phyloP scores from a whole-genome alignment of 2,329 filamentous ascomycete genomes.

The Sclerotinia trifoliorum region DNA sequence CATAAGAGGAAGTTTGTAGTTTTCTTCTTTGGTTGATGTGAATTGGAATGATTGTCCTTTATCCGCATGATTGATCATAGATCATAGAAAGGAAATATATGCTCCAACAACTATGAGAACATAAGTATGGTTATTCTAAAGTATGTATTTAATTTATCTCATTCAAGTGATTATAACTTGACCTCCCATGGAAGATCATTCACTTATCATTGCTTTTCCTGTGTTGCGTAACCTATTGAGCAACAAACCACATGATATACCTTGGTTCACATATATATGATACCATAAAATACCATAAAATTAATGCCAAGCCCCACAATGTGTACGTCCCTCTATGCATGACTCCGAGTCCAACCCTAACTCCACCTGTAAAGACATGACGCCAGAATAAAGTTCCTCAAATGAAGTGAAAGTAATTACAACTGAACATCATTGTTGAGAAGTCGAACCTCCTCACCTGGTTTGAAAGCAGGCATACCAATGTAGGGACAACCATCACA shows the following conservation, averaged over 20 bases:
- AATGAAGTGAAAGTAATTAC: conserved; percentile 43
- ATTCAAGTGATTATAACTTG: conserved; percentile 7
- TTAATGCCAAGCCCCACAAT: conserved; percentile 1
- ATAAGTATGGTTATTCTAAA: not conserved
- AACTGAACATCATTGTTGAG: conserved; percentile 84
- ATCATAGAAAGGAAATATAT: not conserved
- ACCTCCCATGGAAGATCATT: not conserved
- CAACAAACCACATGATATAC: conserved; percentile 7
- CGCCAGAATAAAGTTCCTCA: not conserved
- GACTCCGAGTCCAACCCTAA: conserved; percentile 14
- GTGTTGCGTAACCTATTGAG: not conserved
- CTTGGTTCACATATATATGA: not conserved
- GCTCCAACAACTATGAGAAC: not conserved
- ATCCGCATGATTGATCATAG: not conserved
- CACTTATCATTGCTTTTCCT: not conserved
- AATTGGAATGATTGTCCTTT: not conserved
- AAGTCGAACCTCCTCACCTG: conserved; percentile 87
- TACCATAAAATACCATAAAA: conserved; percentile 2
- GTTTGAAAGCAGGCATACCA: conserved; percentile 92
- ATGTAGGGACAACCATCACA: conserved; percentile 79
- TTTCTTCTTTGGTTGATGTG: not conserved
- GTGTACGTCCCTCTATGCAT: conserved; percentile 11
- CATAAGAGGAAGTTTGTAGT: not conserved
- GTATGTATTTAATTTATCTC: not conserved
- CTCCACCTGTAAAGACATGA: not conserved